phyloP scores from a whole-genome alignment of 768 basidiomycete species.

The Guyanaporus albipodus region DNA sequence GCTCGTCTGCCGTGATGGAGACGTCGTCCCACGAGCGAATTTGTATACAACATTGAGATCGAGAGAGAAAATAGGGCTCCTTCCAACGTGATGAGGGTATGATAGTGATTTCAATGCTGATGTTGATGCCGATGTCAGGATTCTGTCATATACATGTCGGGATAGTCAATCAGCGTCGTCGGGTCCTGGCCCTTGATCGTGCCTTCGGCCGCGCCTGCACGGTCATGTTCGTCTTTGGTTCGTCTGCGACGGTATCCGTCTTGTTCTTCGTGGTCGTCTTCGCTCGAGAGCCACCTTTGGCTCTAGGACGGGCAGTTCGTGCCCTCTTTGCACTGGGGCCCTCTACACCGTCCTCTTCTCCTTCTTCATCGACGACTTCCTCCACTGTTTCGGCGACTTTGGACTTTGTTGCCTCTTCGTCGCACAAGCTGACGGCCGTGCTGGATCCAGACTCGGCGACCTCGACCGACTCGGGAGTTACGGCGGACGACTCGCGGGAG shows the following conservation, averaged over 20 bases:
- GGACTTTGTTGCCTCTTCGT: conserved; percentile 23
- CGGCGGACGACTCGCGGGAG: conserved; percentile 23
- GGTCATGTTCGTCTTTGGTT: conserved; percentile 15
- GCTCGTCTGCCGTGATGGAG: conserved; percentile 2
- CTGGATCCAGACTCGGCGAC: conserved; percentile 30
- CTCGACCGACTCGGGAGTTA: conserved; percentile 25
- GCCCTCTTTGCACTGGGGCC: conserved; percentile 17
- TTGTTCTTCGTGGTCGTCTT: conserved; percentile 15
- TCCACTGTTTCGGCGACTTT: conserved; percentile 16
- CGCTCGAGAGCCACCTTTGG: conserved; percentile 23
- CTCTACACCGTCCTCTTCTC: conserved; percentile 11
- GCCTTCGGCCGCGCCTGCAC: conserved; percentile 31
- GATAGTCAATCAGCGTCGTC: conserved; percentile 26
- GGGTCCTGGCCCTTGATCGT: conserved; percentile 26
- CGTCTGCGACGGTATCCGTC: conserved; percentile 8
- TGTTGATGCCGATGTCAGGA: conserved; percentile 14
- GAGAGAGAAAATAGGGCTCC: conserved; percentile 18
- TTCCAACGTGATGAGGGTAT: conserved; percentile 23
- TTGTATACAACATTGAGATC: conserved; percentile 23
- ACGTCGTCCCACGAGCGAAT: conserved; percentile 4
- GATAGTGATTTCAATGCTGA: conserved; percentile 16
- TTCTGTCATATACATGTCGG: conserved; percentile 8
- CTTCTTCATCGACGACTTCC: conserved; percentile 13
- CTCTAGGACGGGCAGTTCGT: conserved; percentile 18
- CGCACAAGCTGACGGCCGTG: conserved; percentile 32